Evolutionary conservation across 257 asterid species (phyloP), one percentile per base, ranked within the genome.

Genomic region (Primulina huaijiensis): DNA sequence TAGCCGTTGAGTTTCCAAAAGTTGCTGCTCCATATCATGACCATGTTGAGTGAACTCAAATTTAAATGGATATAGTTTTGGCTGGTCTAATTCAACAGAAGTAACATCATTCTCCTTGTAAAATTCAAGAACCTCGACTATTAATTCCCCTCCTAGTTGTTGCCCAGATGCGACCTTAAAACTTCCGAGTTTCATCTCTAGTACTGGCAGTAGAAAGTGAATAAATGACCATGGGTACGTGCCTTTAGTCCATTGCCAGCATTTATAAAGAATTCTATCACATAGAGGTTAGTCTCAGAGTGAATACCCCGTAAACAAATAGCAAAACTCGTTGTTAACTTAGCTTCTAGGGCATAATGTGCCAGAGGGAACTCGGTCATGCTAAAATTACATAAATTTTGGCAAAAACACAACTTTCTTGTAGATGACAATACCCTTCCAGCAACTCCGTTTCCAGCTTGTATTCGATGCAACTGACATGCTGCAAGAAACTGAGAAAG

Each of bases 61-160:
- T 38, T 6, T 68, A 60, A 68, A 0, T 12, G 78, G 74, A 53
- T 37, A 40, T 21, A 6, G 8, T 61, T 19, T 9, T 9, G 65
- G 37, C 3, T 52, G 23, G 59, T 59, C 20, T 25, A 14, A 64
- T 37, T 34, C 53, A 25, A 12, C 25, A 6, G 9, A 50, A 46
- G 60, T 27, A 27, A 27, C 6, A 17, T 23, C 20, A 25, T 23
- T 34, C 6, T n/a, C 60, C 19, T 66, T 14, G 60, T 16, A 6
- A 57, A 72, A 65, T 35, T 25, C 29, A 20, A 73, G 40, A 17
- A 73, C 77, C 8, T 66, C 72, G 31, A 65, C 63, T 6, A 66
- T 62, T 46, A 74, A 29, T 19, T 65, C 72, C 20, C 34, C 76
- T n/a, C 72, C 67, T 43, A 43, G 53, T 43, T 43, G 53, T 43